These are phyloP conservation scores for Suillus subalutaceus DNA, from an alignment of 768 basidiomycete species.

Conservation along the genomic window DNA sequence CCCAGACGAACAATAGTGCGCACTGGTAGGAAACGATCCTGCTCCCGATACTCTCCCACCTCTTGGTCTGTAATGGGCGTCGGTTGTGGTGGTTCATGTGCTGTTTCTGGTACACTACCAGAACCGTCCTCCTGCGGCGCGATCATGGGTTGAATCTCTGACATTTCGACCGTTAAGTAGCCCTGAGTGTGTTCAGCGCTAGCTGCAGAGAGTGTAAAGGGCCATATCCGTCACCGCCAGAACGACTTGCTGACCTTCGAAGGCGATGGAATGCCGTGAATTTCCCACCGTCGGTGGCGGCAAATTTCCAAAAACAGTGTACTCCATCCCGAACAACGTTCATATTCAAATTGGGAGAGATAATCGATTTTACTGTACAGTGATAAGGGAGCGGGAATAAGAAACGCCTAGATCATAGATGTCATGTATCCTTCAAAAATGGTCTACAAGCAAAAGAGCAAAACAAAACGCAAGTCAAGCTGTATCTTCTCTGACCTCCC, in stretches of 20 bases:
- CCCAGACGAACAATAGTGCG: slow-evolving; percentile 26
- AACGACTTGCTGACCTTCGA: slow-evolving; percentile 4
- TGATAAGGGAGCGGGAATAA: neutral
- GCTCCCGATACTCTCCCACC: slow-evolving; percentile 92
- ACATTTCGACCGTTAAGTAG: slow-evolving; percentile 23
- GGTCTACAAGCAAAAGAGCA: no score
- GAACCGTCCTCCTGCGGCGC: slow-evolving; percentile 48
- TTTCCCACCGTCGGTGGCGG: slow-evolving; percentile 6
- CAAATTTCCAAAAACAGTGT: neutral
- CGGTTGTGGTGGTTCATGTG: slow-evolving; percentile 53
- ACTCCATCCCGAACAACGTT: neutral
- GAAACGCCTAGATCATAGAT: neutral
- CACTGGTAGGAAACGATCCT: slow-evolving; percentile 94
- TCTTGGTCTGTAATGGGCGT: slow-evolving; percentile 88
- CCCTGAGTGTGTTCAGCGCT: slow-evolving; percentile 1
- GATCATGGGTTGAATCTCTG: slow-evolving; percentile 37
- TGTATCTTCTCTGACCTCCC: no score
- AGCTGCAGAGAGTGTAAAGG: neutral
- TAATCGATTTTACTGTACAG: neutral
- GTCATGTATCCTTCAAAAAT: neutral
- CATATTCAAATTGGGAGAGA: neutral
- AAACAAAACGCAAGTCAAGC: no score
- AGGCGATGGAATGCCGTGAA: slow-evolving; percentile 4
- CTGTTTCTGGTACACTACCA: slow-evolving; percentile 28
- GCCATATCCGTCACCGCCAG: slow-evolving; percentile 2